Base-by-base conservation (phyloP, 345 rosid species). In the Abelmoschus esculentus region DNA sequence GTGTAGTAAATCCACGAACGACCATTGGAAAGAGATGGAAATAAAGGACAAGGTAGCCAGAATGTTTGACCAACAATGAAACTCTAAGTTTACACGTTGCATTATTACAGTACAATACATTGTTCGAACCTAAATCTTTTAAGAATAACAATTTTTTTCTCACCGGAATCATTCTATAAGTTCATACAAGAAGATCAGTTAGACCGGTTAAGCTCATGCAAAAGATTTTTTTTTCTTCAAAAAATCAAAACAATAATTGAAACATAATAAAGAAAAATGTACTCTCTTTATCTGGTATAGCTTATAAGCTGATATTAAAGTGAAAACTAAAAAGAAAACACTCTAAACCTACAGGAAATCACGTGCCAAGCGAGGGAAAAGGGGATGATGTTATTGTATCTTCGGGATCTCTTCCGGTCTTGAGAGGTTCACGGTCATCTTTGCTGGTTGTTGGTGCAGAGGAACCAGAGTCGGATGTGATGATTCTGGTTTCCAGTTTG, bases 381-480 rank as follows among this genome's bases (percentile, higher is more conserved):
- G 5, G 2, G 6, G 49, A 29, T 69, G 44, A 63, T 73, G 42
- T n/a, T 28, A 22, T 73, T 53, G 52, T n/a, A 55, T 75, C 81
- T 15, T 77, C 72, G 57, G 71, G 66, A 11, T 38, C 54, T 53
- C 29, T 75, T 53, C 46, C 76, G 65, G 72, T 56, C 50, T 60
- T 79, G 7, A 7, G 46, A 42, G 46, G 46, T 42, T 42, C 46
- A 42, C 13, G 46, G 3, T 42, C 65, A 36, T 42, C 69, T 72
- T 60, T 70, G 17, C 69, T 26, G 4, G 49, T 72, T 9, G 64
- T 6, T 18, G 74, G 44, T 52, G 76, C 75, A 72, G 74, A 62
- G 62, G 80, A 76, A 50, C 69, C 74, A 22, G 38, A 58, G 38
- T 79, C 71, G 54, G 71, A 65, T 12, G 82, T 69, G 49, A 80